Base-by-base conservation (phyloP, 2,329 filamentous ascomycete species). In the Incumbomyces delicatus region DNA sequence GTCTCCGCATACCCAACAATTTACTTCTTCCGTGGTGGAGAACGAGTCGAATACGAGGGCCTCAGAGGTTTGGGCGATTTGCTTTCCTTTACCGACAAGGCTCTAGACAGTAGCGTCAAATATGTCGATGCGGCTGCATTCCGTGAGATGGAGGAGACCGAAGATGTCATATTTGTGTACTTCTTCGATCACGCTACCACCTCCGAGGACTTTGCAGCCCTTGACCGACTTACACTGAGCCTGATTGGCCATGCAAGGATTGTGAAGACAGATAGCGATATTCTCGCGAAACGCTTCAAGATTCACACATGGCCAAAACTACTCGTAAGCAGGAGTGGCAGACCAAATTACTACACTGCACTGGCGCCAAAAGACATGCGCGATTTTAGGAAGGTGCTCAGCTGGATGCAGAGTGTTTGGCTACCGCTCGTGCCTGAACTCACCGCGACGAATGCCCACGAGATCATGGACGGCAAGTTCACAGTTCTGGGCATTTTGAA, bases 381-480 rank as follows among this genome's bases (percentile, higher is more conserved):
- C 49, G 86, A 98, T 60, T 83, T 84, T 50, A 77, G 81, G 44
- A 78, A 81, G 55, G 78, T 98, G 10, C 72, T 95, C 14, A 76
- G 76, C 47, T 98, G 92, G 92, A 96, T 98, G 89, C 85, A 85
- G 62, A 86, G 83, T 2, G 88, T 95, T 13, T 98, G 94, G 92
- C 74, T 95, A 14, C 92, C 92, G 1, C 87, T 98, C 47, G 87
- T 98, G 10, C 90, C 92, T 0, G 92, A 98, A 64, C 74, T 98
- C 46, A 95, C 87, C 0, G 86, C 87, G 3, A 80, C 83, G 5
- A 98, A 98, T 60, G 88, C 94, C 1, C 80, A 82, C 48, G 89
- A 98, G 63, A 87, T 98, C 56, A 95, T 98, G 88, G 81, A 89
- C 57, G 83, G 86, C 60, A 94, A 89, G 69, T 79, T 92, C 48